Percentiles rank a stretch among this genome's conserved stretches.
These are phyloP conservation scores for Rosa hybrid DNA, from an alignment of 331 rosid genomes.

Conservation along the genomic window DNA sequence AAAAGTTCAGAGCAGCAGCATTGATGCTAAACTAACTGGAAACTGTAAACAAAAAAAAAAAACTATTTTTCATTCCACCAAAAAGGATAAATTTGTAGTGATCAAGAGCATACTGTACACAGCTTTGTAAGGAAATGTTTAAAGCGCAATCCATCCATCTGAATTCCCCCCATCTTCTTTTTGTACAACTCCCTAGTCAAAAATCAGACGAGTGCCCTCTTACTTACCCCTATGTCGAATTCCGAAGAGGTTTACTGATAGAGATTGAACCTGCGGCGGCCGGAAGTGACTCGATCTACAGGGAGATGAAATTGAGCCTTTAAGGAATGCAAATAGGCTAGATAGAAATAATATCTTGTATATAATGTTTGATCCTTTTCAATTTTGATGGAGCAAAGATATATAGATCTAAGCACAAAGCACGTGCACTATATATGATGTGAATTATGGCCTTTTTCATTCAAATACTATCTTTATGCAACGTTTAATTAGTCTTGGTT, in stretches of 20 bases:
- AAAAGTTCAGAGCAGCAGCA: too few species aligned
- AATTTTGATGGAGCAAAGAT: not conserved
- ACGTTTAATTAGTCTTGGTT: not conserved
- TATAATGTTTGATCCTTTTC: not conserved
- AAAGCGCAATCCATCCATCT: slow-evolving; percentile 27
- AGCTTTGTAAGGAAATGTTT: not conserved
- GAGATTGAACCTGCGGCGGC: slow-evolving; percentile 44
- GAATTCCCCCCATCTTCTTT: slow-evolving; percentile 18
- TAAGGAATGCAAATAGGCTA: not conserved
- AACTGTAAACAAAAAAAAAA: not conserved
- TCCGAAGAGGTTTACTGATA: slow-evolving; percentile 50
- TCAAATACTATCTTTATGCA: not conserved
- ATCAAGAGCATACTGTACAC: not conserved
- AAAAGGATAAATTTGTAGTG: not conserved
- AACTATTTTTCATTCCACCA: not conserved
- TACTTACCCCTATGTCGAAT: slow-evolving; percentile 75
- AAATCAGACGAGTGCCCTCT: slow-evolving; percentile 58
- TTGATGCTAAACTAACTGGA: not conserved
- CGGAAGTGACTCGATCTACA: not conserved
- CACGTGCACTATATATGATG: not conserved
- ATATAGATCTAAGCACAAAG: not conserved
- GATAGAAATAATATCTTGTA: not conserved
- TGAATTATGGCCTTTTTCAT: not conserved
- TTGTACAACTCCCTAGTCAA: slow-evolving; percentile 42
- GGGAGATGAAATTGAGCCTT: not conserved